Percentiles rank a stretch among this genome's conserved stretches.
These are phyloP conservation scores for Aschersonia sp. DNA, from an alignment of 2,329 filamentous ascomycete genomes.

Conservation along the genomic window DNA sequence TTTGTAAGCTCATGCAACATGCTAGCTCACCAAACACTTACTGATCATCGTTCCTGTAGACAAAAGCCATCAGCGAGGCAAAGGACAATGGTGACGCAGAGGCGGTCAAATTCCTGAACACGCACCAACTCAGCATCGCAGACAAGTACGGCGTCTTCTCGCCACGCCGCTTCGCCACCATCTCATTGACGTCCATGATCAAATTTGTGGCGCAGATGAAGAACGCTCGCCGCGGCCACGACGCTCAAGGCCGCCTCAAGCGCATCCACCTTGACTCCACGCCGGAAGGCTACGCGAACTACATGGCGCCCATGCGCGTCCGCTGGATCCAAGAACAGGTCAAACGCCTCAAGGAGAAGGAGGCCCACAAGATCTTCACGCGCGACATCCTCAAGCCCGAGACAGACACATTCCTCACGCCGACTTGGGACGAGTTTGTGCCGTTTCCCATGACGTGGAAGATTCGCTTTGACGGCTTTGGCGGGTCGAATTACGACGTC, in stretches of 20 bases:
- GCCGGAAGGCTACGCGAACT: slow-evolving; percentile 8
- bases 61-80: neutral
- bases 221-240: slow-evolving; percentile 6
- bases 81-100: neutral
- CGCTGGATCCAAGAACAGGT: slow-evolving; percentile 3
- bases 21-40: too few relatives aligned
- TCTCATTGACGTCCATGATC: slow-evolving; percentile 5
- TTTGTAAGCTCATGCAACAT: slow-evolving; percentile 4
- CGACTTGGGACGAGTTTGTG: slow-evolving; percentile 10
- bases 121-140: neutral
- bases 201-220: slow-evolving; percentile 8
- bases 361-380: slow-evolving; percentile 2
- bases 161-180: slow-evolving; percentile 2
- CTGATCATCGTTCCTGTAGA: neutral
- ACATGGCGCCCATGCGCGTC: slow-evolving; percentile 9
- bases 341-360: neutral
- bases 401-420: slow-evolving; percentile 8
- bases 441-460: slow-evolving; percentile 5
- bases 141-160: neutral
- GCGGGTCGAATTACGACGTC: neutral
- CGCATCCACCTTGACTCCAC: slow-evolving; percentile 5
- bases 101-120: neutral
- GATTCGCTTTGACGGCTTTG: neutral
- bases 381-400: slow-evolving; percentile 3
- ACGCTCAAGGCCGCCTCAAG: slow-evolving; percentile 6